A percentile compares a stretch with the other conserved stretches of the same genome.
Evolutionary conservation across 2,329 filamentous ascomycete species (phyloP).

Genomic region (Claviceps arundinis): DNA sequence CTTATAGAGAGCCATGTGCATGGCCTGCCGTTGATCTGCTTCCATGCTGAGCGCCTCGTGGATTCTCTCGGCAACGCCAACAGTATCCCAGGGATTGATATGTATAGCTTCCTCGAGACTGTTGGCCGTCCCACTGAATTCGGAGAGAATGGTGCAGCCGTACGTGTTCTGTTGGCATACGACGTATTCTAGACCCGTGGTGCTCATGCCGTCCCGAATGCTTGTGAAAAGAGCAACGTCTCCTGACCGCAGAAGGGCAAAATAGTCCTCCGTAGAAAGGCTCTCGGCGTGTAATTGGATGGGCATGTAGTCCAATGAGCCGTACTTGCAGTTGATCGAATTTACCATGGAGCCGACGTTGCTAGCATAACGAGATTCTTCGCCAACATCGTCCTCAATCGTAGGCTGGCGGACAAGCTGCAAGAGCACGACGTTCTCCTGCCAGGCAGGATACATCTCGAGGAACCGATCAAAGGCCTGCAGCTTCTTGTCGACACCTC

Average conservation of each 20-base stretch:
- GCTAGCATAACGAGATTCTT: conserved; percentile 67
- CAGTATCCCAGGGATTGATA: conserved; percentile 90
- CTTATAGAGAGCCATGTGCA: conserved; percentile 4
- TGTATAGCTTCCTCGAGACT: conserved; percentile 75
- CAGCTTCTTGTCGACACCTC: conserved; percentile 84
- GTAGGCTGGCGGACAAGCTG: conserved; percentile 80
- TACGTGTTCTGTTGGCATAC: conserved; percentile 78
- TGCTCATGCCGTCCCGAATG: conserved; percentile 94
- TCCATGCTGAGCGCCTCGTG: conserved; percentile 68
- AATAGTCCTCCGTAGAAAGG: conserved; percentile 77
- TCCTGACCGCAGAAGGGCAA: conserved; percentile 73
- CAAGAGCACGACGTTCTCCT: conserved; percentile 77
- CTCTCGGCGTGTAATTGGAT: conserved; percentile 95
- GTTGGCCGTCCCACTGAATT: conserved; percentile 87
- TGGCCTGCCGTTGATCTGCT: conserved; percentile 37
- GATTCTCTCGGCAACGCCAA: conserved; percentile 70
- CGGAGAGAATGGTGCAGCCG: conserved; percentile 85
- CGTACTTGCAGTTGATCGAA: conserved; percentile 80
- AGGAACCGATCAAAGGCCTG: conserved; percentile 87
- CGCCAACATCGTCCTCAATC: conserved; percentile 62
- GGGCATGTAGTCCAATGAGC: conserved; percentile 74
- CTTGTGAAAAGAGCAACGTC: conserved; percentile 90
- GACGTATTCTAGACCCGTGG: conserved; percentile 88
- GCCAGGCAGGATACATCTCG: conserved; percentile 79
- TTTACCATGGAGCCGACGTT: conserved; percentile 81